phyloP scores from a whole-genome alignment of 768 basidiomycete genomes.

The Termitomyces sp. region DNA sequence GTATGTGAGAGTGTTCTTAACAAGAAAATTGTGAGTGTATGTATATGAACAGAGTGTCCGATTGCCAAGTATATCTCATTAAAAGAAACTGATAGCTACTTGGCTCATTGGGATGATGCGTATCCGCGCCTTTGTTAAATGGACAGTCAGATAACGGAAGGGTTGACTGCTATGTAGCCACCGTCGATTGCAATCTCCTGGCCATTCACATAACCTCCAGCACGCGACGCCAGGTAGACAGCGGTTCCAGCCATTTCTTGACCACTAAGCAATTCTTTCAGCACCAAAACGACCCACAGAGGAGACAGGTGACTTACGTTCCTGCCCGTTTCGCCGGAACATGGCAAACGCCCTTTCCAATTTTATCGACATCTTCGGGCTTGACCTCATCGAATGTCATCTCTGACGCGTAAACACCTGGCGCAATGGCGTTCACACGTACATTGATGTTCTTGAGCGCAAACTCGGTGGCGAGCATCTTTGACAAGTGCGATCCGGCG shows the following conservation, averaged over 20 bases:
- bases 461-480: constrained; percentile 71
- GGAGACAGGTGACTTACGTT: constrained; percentile 15
- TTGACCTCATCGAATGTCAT: constrained; percentile 56
- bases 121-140: too few relatives aligned
- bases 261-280: constrained; percentile 31
- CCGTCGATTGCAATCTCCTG: constrained; percentile 79
- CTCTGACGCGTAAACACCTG: constrained; percentile 72
- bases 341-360: constrained; percentile 55
- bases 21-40: too few relatives aligned
- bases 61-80: too few relatives aligned
- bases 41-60: too few relatives aligned
- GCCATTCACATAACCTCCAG: constrained; percentile 71
- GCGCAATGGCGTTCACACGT: constrained; percentile 70
- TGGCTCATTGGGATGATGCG: neutral
- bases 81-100: too few relatives aligned
- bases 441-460: constrained; percentile 63
- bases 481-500: constrained; percentile 71
- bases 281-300: neutral
- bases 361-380: constrained; percentile 29
- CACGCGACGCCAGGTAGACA: constrained; percentile 67
- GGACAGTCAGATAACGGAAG: constrained; percentile 41
- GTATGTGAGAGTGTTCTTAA: too few relatives aligned
- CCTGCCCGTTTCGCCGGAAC: constrained; percentile 45
- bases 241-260: constrained; percentile 75
- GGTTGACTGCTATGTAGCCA: constrained; percentile 70